phyloP scores from a whole-genome alignment of 2,329 filamentous ascomycete species.

The Cytospora schulzeri region DNA sequence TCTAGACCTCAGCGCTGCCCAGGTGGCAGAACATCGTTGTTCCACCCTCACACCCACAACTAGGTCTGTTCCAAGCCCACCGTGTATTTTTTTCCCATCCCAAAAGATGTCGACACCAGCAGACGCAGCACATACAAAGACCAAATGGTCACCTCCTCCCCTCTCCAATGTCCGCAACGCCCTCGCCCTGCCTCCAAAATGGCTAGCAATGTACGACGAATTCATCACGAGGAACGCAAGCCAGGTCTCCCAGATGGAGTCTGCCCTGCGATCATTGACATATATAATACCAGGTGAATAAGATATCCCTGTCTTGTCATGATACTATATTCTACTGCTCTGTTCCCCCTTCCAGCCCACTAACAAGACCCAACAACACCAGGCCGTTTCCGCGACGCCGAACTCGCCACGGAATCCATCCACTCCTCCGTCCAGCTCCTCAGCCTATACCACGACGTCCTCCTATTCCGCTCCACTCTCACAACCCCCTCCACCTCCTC shows the following conservation, averaged over 20 bases:
- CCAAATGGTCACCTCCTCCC: slow-evolving; percentile 23
- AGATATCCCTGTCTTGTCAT: too few relatives aligned
- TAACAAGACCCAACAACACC: slow-evolving; percentile 1
- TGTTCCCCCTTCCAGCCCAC: not conserved
- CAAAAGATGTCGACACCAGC: slow-evolving; percentile 26
- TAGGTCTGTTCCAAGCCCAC: not conserved
- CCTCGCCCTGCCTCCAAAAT: slow-evolving; percentile 63
- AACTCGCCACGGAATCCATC: slow-evolving; percentile 90
- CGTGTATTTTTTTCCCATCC: not conserved
- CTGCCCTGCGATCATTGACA: slow-evolving; percentile 84
- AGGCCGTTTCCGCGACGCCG: slow-evolving; percentile 87
- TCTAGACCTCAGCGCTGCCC: not conserved
- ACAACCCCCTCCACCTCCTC: too few relatives aligned
- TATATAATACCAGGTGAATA: slow-evolving; percentile 85
- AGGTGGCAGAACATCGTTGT: too few relatives aligned
- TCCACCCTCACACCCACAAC: too few relatives aligned
- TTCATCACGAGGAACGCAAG: slow-evolving; percentile 95
- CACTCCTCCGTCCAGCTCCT: slow-evolving; percentile 88
- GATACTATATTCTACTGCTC: too few relatives aligned
- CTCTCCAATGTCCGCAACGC: slow-evolving; percentile 43
- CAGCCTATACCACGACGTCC: slow-evolving; percentile 87
- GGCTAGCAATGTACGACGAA: slow-evolving; percentile 74
- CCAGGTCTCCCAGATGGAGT: slow-evolving; percentile 94
- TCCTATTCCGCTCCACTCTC: slow-evolving; percentile 64
- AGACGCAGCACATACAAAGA: slow-evolving; percentile 25